Percentiles rank a stretch among this genome's conserved stretches.
Evolutionary conservation across 2,329 filamentous ascomycete species (phyloP).

Genomic region (Chrysoporthe puriensis): DNA sequence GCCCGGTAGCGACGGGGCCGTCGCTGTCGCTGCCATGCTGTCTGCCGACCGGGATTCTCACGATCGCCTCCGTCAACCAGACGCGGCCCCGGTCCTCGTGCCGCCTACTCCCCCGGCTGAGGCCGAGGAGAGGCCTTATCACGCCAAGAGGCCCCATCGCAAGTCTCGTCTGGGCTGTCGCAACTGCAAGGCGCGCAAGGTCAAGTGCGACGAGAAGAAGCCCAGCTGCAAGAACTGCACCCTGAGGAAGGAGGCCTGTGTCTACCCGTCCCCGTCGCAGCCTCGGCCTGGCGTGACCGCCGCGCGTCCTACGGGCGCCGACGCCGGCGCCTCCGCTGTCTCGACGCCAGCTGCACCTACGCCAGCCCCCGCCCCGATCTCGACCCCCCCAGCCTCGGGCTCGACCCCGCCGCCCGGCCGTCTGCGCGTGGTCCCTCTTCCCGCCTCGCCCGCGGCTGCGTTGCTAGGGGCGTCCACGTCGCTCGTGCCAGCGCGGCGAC

Average conservation of each 20-base stretch:
- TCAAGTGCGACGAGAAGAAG: constrained; percentile 57
- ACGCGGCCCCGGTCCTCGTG: constrained; percentile 2
- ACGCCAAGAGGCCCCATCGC: constrained; percentile 57
- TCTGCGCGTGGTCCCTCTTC: constrained; percentile 7
- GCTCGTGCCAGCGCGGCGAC: constrained; percentile 5
- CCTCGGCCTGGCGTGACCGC: background rate
- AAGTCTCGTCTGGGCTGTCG: constrained; percentile 58
- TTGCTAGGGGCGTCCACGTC: constrained; percentile 11
- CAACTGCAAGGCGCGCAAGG: constrained; percentile 59
- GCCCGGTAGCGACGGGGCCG: background rate
- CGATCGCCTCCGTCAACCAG: constrained; percentile 7
- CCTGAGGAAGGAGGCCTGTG: constrained; percentile 51
- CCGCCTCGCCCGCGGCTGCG: constrained; percentile 13
- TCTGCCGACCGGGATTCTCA: constrained; percentile 15
- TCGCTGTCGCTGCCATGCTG: constrained; percentile 18
- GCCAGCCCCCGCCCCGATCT: background rate
- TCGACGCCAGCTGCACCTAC: background rate
- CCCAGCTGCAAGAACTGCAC: constrained; percentile 55
- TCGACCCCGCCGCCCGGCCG: background rate
- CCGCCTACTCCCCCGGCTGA: constrained; percentile 16
- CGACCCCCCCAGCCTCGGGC: background rate
- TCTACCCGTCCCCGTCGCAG: constrained; percentile 45
- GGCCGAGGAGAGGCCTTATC: constrained; percentile 39
- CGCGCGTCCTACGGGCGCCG: constrained; percentile 27
- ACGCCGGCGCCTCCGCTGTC: constrained; percentile 7